Conservation (phyloP, 441 rosid genomes). For the Croton setiger region DNA sequence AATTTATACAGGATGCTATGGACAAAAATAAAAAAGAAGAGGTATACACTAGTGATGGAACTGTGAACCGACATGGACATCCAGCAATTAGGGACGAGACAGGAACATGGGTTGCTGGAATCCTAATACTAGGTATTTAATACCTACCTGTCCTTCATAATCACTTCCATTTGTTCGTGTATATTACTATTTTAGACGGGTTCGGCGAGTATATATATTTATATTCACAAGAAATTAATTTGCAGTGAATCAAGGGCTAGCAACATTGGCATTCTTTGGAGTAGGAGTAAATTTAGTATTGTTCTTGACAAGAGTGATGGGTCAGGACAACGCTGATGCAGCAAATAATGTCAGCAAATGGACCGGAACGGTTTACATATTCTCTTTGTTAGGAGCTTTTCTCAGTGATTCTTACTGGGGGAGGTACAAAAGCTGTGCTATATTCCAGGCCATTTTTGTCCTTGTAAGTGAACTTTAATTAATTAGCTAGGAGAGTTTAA, state of each 20-base stretch:
- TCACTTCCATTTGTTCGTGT: no score
- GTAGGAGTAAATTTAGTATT: slow-evolving; percentile 96
- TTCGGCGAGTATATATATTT: no score
- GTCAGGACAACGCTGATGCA: slow-evolving; percentile 85
- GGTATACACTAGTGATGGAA: slow-evolving; percentile 63
- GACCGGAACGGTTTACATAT: slow-evolving; percentile 97
- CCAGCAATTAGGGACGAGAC: slow-evolving; percentile 57
- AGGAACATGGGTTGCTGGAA: slow-evolving; percentile 73
- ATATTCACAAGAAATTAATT: no score
- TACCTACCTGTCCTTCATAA: not conserved
- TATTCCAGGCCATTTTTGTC: slow-evolving; percentile 91
- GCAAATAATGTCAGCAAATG: slow-evolving; percentile 97
- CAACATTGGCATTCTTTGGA: slow-evolving; percentile 94
- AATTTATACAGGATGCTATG: slow-evolving; percentile 24
- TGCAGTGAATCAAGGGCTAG: slow-evolving; percentile 92
- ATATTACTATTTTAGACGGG: no score
- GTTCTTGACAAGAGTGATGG: slow-evolving; percentile 85
- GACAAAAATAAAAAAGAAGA: slow-evolving; percentile 33
- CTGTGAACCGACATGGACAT: slow-evolving; percentile 55
- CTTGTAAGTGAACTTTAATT: slow-evolving; percentile 45
- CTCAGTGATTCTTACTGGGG: slow-evolving; percentile 99
- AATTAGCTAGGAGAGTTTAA: no score
- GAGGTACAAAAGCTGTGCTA: slow-evolving; percentile 85
- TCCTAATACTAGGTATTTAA: slow-evolving; percentile 53
- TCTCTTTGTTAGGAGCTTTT: slow-evolving; percentile 91